These are phyloP conservation scores for Magnusiomyces clavatus DNA, from an alignment of 1,139 yeast genomes.

Conservation along the genomic window DNA sequence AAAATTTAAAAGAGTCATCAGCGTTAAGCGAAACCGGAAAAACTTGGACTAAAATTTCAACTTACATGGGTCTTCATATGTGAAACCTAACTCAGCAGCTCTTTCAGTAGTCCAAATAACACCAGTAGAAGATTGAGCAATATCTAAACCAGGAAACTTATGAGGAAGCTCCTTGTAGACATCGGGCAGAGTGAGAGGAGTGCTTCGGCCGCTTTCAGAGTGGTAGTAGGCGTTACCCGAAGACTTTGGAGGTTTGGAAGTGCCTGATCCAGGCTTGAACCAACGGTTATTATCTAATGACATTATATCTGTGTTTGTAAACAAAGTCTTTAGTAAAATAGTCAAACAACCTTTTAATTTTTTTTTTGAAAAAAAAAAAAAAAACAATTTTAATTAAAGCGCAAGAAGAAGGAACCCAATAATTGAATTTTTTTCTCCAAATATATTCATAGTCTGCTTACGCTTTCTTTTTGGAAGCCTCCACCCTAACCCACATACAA, in stretches of 20 bases:
- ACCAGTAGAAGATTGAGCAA: conserved; percentile 57
- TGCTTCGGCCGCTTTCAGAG: conserved; percentile 25
- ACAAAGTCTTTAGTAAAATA: no score
- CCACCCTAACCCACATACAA: no score
- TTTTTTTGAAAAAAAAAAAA: no score
- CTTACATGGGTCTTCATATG: conserved; percentile 35
- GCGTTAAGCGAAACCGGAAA: not conserved
- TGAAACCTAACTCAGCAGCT: conserved; percentile 54
- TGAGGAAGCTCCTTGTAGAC: conserved; percentile 26
- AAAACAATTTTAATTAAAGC: not conserved
- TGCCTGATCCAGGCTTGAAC: conserved; percentile 3
- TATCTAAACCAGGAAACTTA: conserved; percentile 55
- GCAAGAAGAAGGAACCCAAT: not conserved
- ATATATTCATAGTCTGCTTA: no score
- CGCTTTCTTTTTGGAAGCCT: no score
- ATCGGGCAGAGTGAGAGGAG: conserved; percentile 30
- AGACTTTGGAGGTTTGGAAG: no score
- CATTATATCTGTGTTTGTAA: no score
- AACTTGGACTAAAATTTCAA: not conserved
- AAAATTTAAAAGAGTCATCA: not conserved
- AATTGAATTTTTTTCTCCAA: not conserved
- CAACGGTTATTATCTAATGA: conserved; percentile 9
- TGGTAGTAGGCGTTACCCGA: conserved; percentile 15
- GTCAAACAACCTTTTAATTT: not conserved
- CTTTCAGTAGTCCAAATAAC: conserved; percentile 66